These are phyloP conservation scores for Aspergillus piperis DNA, from an alignment of 2,329 filamentous ascomycete genomes.

Conservation along the genomic window DNA sequence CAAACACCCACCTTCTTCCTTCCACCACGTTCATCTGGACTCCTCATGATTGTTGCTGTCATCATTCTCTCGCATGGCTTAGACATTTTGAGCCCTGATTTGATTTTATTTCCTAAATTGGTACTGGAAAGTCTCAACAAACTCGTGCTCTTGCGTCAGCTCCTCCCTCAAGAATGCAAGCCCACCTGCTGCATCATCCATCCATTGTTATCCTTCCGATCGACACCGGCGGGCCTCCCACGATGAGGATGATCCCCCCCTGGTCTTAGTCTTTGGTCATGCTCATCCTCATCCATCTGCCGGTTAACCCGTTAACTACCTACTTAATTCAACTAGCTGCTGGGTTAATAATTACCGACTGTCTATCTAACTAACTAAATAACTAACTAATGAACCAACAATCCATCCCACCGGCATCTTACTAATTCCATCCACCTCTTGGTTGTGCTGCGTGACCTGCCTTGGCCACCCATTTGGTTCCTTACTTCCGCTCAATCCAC, in stretches of 20 bases:
- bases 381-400: no score
- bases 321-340: no score
- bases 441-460: not conserved
- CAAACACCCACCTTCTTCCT: not conserved
- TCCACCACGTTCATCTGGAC: not conserved
- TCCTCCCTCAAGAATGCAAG: not conserved
- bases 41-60: not conserved
- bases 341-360: no score
- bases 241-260: conserved; percentile 3
- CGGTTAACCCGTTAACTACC: not conserved
- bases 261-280: not conserved
- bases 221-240: conserved; percentile 2
- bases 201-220: not conserved
- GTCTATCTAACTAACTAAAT: no score
- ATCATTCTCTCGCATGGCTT: not conserved
- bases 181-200: conserved; percentile 1
- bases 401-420: not conserved
- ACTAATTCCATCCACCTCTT: not conserved
- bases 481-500: not conserved
- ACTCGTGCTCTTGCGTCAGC: conserved; percentile 4
- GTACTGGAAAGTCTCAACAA: no score
- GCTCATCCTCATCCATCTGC: not conserved
- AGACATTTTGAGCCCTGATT: not conserved
- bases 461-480: not conserved
- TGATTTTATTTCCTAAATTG: not conserved